These are phyloP conservation scores for Aristolochia californica DNA, from an alignment of 164 flowering plant genomes.

Conservation along the genomic window DNA sequence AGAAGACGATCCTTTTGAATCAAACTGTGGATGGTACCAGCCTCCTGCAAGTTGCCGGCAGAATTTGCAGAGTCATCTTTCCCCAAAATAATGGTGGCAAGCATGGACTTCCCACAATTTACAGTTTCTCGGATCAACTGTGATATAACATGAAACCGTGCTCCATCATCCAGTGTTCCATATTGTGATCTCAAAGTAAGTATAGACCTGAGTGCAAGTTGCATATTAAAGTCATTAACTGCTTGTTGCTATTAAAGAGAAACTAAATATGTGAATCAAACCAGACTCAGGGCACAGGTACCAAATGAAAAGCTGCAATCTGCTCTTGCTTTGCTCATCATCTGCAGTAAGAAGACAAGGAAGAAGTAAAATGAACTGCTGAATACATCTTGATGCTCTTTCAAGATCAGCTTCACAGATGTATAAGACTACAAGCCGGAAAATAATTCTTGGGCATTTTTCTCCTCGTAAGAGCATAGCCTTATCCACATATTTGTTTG, in stretches of 20 bases:
- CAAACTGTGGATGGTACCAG: slow-evolving; percentile 49
- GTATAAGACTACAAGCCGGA: slow-evolving; percentile 66
- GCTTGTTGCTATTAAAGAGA: background rate
- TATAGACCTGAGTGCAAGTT: slow-evolving; percentile 46
- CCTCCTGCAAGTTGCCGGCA: slow-evolving; percentile 40
- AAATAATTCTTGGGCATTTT: slow-evolving; percentile 73
- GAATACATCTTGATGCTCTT: slow-evolving; percentile 78
- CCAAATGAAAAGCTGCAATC: slow-evolving; percentile 89
- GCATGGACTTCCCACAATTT: slow-evolving; percentile 69
- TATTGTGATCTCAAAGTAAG: slow-evolving; percentile 64
- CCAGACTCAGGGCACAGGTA: slow-evolving; percentile 15
- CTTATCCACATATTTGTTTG: slow-evolving; percentile 67
- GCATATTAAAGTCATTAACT: slow-evolving; percentile 6
- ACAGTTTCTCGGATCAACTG: slow-evolving; percentile 86
- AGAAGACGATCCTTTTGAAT: slow-evolving; percentile 84
- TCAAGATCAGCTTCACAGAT: slow-evolving; percentile 68
- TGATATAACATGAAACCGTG: slow-evolving; percentile 84
- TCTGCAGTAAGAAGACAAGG: slow-evolving; percentile 74
- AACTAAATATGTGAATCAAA: background rate
- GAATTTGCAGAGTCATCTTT: slow-evolving; percentile 61
- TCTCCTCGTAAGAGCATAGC: slow-evolving; percentile 95
- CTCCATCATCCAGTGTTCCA: slow-evolving; percentile 81
- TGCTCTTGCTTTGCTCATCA: slow-evolving; percentile 86
- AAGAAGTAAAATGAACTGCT: slow-evolving; percentile 65
- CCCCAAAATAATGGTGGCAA: slow-evolving; percentile 53